Evolutionary conservation across 2,329 filamentous ascomycete species (phyloP), one percentile per base, ranked within the genome.

Genomic region (Huntiella abstrusa): DNA sequence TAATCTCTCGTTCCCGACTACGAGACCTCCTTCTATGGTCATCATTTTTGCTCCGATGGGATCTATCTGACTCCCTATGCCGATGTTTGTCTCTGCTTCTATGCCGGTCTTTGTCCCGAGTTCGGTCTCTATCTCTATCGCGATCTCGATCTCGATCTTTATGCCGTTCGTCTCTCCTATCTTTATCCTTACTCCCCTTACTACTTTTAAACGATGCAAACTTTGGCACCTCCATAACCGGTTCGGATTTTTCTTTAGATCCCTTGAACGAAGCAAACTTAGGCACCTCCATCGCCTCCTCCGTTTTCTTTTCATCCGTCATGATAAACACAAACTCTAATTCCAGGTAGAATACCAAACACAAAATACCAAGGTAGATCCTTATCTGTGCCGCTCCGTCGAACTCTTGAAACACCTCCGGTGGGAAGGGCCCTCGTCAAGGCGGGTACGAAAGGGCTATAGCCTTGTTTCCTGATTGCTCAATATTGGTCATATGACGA

Each of bases 131-230:
- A 15, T 43, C 43, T 34, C 13, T n/a, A n/a, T 48, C 43, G 16
- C 16, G 16, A 17, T 17, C 16, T 16, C 33, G 8, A 3, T 41
- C 48, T 3, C 41, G 45, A 17, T 45, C 49, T 15, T 45, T 49
- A 41, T 49, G 46, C 12, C 37, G 41, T 19, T 46, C 43, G n/a
- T n/a, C 22, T 17, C 28, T 16, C 22, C 38, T n/a, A 16, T 40
- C 34, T 6, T 4, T 17, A 15, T 10, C 34, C 33, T 39, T 41
- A 43, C 11, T n/a, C 19, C 3, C 17, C 2, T 17, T 15, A 39
- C 13, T 12, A 36, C 8, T 32, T 51, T 53, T 1, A 64, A 87
- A 88, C 52, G 82, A 87, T 15, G 74, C 67, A 56, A 88, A 87
- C 54, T 77, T 84, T 7, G 83, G 82, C 16, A 81, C 66, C 19